Evolutionary conservation across 2,329 filamentous ascomycete genomes (phyloP).

Genomic region (Periglandula ipomoeae): DNA sequence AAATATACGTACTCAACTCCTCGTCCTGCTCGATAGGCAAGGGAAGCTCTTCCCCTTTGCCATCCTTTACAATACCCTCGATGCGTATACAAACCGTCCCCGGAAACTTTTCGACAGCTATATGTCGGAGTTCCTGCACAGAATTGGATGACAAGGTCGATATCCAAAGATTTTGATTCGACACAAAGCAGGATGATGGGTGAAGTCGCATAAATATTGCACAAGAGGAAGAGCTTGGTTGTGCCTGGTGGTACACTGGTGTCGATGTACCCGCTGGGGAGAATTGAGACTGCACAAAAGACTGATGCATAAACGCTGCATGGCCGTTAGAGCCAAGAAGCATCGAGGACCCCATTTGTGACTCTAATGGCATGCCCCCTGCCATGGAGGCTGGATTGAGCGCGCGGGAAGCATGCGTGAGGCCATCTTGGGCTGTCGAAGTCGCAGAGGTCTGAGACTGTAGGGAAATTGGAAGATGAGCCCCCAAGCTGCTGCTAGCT

Average conservation of each 20-base stretch:
- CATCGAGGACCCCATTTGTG: constrained; percentile 29
- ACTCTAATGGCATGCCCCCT: constrained; percentile 19
- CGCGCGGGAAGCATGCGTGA: constrained; percentile 16
- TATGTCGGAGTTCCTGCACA: constrained; percentile 52
- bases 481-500: constrained; percentile 10
- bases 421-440: constrained; percentile 10
- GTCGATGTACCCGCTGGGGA: constrained; percentile 14
- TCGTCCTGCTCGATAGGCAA: constrained; percentile 61
- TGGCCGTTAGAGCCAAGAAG: constrained; percentile 30
- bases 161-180: constrained; percentile 52
- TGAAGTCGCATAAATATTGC: constrained; percentile 63
- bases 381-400: constrained; percentile 16
- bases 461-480: constrained; percentile 15
- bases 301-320: constrained; percentile 24
- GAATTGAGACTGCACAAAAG: constrained; percentile 22
- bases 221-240: constrained; percentile 24
- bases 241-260: constrained; percentile 16
- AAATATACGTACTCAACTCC: constrained; percentile 63
- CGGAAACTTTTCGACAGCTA: constrained; percentile 52
- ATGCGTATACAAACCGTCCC: constrained; percentile 50
- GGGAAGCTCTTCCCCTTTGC: constrained; percentile 49
- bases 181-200: constrained; percentile 44
- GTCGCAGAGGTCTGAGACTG: constrained; percentile 14
- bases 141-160: constrained; percentile 49
- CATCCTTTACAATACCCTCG: constrained; percentile 56